Evolutionary conservation across 257 asterid genomes (phyloP).

Genomic region (Salvia hispanica): DNA sequence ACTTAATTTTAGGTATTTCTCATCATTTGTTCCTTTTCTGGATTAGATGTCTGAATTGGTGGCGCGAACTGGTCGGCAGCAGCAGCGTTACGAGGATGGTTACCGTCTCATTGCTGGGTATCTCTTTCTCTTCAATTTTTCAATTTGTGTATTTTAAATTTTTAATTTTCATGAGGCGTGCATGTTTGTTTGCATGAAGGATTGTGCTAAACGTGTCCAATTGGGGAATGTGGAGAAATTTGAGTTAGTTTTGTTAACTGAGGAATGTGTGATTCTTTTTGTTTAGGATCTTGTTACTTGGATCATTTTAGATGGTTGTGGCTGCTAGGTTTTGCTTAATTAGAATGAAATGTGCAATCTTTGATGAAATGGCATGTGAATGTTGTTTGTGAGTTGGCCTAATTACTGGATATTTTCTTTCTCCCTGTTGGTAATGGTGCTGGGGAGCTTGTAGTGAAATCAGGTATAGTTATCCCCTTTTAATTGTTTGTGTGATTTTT

Average conservation of each 20-base stretch:
- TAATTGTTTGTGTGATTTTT: background rate
- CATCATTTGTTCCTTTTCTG: slow-evolving; percentile 19
- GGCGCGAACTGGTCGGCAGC: slow-evolving; percentile 90
- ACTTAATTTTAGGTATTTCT: slow-evolving; percentile 24
- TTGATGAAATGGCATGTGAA: slow-evolving; percentile 7
- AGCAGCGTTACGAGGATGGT: slow-evolving; percentile 85
- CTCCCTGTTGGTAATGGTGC: slow-evolving; percentile 1
- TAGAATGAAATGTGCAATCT: slow-evolving; percentile 1
- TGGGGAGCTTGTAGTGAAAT: slow-evolving; percentile 14
- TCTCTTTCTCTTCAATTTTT: background rate
- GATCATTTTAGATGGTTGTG: slow-evolving; percentile 10
- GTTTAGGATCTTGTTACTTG: slow-evolving; percentile 18
- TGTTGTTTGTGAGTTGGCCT: slow-evolving; percentile 7
- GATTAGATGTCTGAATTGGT: slow-evolving; percentile 89
- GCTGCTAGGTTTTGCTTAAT: slow-evolving; percentile 28
- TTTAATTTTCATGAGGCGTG: slow-evolving; percentile 12
- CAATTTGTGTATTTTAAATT: background rate
- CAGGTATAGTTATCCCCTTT: background rate
- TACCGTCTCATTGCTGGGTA: slow-evolving; percentile 89
- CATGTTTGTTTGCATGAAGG: slow-evolving; percentile 34
- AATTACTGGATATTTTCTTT: slow-evolving; percentile 1
- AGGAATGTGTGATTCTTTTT: slow-evolving; percentile 13
- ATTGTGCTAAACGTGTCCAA: slow-evolving; percentile 15
- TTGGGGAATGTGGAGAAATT: slow-evolving; percentile 30
- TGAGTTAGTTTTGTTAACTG: slow-evolving; percentile 32